Evolutionary conservation across 2,329 filamentous ascomycete species (phyloP), one percentile per base, ranked within the genome.

Genomic region (Tolypocladium tundrense): DNA sequence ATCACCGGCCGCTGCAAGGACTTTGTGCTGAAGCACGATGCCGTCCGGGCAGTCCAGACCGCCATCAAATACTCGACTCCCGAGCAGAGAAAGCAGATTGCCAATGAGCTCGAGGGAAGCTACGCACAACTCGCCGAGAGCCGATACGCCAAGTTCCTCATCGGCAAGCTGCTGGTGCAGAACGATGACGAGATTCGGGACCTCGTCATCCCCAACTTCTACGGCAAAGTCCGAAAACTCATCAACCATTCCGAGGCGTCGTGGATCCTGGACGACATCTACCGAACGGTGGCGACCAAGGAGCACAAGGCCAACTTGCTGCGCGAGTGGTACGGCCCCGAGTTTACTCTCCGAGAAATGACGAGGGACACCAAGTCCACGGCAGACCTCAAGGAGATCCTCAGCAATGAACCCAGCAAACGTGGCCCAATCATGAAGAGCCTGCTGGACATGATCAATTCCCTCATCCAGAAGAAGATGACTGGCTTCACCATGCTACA

Each of bases 211-310:
- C 88, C 90, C 50, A 92, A 99, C 72, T 97, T 99, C 75, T 97
- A 94, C 72, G 92, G 94, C 59, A 87, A 93, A 71, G 89, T 97
- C 61, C 88, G 90, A 69, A 90, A 91, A 68, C 79, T 97, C 68
- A 97, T 97, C 72, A 94, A 96, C 72, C 94, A 99, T 73, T 85
- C 93, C 1, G 95, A 99, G 74, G 94, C 90, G 39, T 92, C 91
- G 45, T 99, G 94, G 92, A 97, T 99, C 65, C 78, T 99, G 48
- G 95, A 99, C 72, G 94, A 99, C 72, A 88, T 97, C 64, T 99
- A 97, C 77, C 86, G 94, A 60, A 88, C 88, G 53, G 87, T 93
- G 58, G 92, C 93, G 11, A 94, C 88, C 27, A 86, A 87, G 68
- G 82, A 90, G 65, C 94, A 99, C 70, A 96, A 93, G 75, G 87